phyloP scores from a whole-genome alignment of 2,329 filamentous ascomycete species.

The Fusarium succisae region DNA sequence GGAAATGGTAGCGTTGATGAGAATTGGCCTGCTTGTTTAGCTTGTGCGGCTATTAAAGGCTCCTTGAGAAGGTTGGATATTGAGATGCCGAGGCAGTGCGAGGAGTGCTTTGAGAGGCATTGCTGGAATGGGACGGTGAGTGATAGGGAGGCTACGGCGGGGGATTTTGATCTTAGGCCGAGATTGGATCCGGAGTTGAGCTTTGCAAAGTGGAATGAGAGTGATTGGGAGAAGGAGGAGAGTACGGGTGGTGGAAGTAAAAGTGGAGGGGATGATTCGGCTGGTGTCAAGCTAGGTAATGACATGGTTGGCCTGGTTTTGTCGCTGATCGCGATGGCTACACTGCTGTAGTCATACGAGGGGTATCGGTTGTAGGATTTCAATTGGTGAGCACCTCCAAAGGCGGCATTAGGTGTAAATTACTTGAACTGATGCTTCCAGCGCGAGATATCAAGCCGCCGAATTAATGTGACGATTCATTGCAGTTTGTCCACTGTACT shows the following conservation, averaged over 20 bases:
- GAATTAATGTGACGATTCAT: rapidly evolving
- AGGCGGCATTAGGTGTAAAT: rapidly evolving
- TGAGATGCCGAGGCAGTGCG: conserved; percentile 35
- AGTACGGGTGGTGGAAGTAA: not conserved
- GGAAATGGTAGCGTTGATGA: conserved; percentile 77
- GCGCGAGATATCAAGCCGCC: rapidly evolving
- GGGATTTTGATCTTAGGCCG: conserved; percentile 26
- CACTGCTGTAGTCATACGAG: not conserved
- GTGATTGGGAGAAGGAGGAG: conserved; percentile 4
- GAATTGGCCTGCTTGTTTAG: conserved; percentile 80
- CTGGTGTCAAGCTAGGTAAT: not conserved
- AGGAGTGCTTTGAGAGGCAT: conserved; percentile 39
- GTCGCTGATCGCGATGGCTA: not conserved
- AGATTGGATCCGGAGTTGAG: conserved; percentile 36
- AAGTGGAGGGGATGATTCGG: not conserved
- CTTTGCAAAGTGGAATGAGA: conserved; percentile 39
- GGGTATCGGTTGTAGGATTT: no score
- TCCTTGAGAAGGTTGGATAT: conserved; percentile 59
- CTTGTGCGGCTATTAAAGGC: conserved; percentile 79
- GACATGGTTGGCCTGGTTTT: not conserved
- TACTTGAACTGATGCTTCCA: rapidly evolving
- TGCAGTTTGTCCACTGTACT: not conserved
- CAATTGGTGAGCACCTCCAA: not conserved
- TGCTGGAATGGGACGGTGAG: conserved; percentile 40
- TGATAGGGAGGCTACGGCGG: conserved; percentile 7